Base-by-base conservation (phyloP, 2,329 filamentous ascomycete species). In the Neospermospora avenae region DNA sequence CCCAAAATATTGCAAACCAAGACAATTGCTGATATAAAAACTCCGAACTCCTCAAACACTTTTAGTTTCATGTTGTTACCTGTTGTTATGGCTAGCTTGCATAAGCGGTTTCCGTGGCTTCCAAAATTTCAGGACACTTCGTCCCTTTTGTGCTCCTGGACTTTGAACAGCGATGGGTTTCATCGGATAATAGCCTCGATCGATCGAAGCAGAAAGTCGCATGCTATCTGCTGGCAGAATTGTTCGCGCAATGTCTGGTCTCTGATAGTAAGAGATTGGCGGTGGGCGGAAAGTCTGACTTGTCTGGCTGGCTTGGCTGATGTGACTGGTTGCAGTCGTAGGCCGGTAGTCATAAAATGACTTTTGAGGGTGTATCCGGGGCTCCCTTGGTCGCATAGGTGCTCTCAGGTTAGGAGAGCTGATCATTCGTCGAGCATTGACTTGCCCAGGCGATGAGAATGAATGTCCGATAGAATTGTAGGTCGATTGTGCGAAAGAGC, bases 321-420 rank as follows among this genome's bases (percentile, higher is more conserved):
- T 16, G 14, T 55, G 53, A 53, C 48, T 53, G 14, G 28, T 51
- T 11, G 57, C 57, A 20, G 48, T 54, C 1, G 34, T 49, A n/a
- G 57, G 57, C n/a, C 57, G 49, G 20, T 35, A 49, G 13, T 59
- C 57, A 37, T 54, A 54, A 42, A 57, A 48, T 13, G 55, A 57
- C 11, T 35, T 34, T 49, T 48, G 55, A 20, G 31, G 14, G 31
- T 48, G 24, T 6, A 49, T 34, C 1, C 55, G 28, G 20, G 55
- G 55, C 8, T 57, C 55, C 37, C 55, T 57, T 18, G 34, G 28
- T 39, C 28, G 25, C 44, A 41, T 41, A n/a, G 31, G 44, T 2
- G 51, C 31, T 41, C 44, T 48, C 24, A 59, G 13, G 18, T 55
- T 49, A 4, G 57, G 57, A 42, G 57, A 42, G 37, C 52, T 59